These are phyloP conservation scores for Infundibulicybe gibba DNA, from an alignment of 768 basidiomycete species.

Conservation along the genomic window DNA sequence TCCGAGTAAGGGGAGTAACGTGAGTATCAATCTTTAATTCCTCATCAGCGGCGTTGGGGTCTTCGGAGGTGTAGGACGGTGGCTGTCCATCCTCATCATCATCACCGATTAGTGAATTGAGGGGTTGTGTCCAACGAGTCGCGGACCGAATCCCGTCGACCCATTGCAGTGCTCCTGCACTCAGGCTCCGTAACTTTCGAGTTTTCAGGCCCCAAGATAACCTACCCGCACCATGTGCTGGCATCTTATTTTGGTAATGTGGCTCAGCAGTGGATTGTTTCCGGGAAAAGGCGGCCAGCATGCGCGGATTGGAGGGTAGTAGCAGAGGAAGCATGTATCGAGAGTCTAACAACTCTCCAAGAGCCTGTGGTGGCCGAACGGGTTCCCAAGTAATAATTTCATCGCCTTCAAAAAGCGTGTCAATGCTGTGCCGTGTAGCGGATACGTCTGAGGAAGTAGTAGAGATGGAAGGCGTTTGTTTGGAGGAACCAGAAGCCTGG, in stretches of 20 bases:
- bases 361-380: conserved; percentile 68
- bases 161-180: conserved; percentile 58
- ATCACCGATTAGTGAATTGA: conserved; percentile 38
- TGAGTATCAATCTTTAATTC: conserved; percentile 36
- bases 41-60: conserved; percentile 25
- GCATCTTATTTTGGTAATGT: conserved; percentile 15
- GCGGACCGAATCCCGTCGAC: conserved; percentile 65
- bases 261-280: conserved; percentile 34
- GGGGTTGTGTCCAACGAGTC: conserved; percentile 53
- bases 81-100: conserved; percentile 27
- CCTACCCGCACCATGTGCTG: not conserved
- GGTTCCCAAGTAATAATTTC: conserved; percentile 78
- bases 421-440: conserved; percentile 56
- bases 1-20: conserved; percentile 63
- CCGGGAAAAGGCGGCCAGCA: conserved; percentile 67
- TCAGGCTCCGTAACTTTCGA: conserved; percentile 58
- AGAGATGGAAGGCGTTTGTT: conserved; percentile 29
- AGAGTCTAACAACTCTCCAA: conserved; percentile 91
- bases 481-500: conserved; percentile 16
- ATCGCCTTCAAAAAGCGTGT: conserved; percentile 72
- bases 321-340: conserved; percentile 88
- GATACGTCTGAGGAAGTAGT: conserved; percentile 30
- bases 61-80: conserved; percentile 20
- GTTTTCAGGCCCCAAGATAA: conserved; percentile 60
- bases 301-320: conserved; percentile 77